Conservation (phyloP, 2,329 filamentous ascomycete genomes). For the Trichoderma sp. region DNA sequence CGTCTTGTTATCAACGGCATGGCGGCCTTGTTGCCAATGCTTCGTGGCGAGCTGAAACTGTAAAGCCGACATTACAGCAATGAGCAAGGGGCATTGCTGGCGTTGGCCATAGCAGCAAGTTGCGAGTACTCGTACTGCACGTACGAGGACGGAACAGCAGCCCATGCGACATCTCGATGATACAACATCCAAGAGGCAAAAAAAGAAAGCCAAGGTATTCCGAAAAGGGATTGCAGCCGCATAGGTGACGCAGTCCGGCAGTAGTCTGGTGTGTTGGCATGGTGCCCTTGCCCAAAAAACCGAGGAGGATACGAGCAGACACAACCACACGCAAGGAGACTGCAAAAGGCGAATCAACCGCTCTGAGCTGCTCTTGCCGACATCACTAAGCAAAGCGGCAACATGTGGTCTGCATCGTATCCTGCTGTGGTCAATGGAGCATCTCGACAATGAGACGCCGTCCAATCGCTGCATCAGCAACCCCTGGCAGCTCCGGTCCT, state of each 20-base stretch:
- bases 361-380: not conserved
- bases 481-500: constrained; percentile 20
- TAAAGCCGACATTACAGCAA: constrained; percentile 7
- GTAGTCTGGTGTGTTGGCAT: constrained; percentile 27
- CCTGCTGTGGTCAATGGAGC: constrained; percentile 6
- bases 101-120: not conserved
- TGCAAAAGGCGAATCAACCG: not conserved
- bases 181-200: not conserved
- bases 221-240: constrained; percentile 3
- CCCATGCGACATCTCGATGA: constrained; percentile 1
- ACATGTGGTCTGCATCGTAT: not conserved
- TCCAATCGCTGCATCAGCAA: constrained; percentile 6
- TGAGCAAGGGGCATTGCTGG: not conserved
- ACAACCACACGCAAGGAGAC: not conserved
- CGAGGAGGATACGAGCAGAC: constrained; percentile 19
- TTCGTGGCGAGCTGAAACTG: constrained; percentile 21
- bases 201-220: not conserved
- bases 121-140: no score
- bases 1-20: constrained; percentile 11
- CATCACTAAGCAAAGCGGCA: not conserved
- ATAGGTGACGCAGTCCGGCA: constrained; percentile 21
- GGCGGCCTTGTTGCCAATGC: not conserved
- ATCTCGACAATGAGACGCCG: not conserved
- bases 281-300: constrained; percentile 6
- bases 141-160: not conserved